phyloP scores from a whole-genome alignment of 345 rosid genomes.

The Eutrema japonicum region DNA sequence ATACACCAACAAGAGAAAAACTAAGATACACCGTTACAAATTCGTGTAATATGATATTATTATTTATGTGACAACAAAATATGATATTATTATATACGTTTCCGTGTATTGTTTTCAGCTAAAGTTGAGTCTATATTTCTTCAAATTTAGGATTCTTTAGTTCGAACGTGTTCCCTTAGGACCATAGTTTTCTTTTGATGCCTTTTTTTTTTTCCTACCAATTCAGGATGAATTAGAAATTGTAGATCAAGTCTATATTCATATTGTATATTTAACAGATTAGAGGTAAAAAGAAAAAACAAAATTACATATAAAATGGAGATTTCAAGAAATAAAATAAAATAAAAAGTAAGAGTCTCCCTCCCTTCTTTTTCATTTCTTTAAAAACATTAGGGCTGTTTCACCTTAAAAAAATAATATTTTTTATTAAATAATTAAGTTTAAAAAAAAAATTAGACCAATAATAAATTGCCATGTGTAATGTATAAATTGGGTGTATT shows the following conservation, averaged over 20 bases:
- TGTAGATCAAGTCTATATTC: not conserved
- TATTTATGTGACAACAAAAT: too few relatives aligned
- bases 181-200: not conserved
- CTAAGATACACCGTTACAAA: slow-evolving; percentile 18
- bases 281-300: not conserved
- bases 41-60: not conserved
- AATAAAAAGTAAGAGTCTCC: not conserved
- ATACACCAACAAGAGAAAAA: not conserved
- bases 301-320: not conserved
- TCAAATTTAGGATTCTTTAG: not conserved
- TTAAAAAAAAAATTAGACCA: too few relatives aligned
- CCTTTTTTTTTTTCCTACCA: not conserved
- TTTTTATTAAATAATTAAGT: too few relatives aligned
- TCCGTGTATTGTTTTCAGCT: not conserved
- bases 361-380: not conserved
- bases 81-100: not conserved
- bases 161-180: slow-evolving; percentile 19
- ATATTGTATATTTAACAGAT: too few relatives aligned
- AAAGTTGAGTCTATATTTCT: slow-evolving; percentile 19
- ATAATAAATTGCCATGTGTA: too few relatives aligned
- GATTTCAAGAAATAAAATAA: not conserved
- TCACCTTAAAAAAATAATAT: too few relatives aligned
- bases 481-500: too few relatives aligned
- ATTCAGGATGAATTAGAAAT: not conserved
- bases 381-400: not conserved